phyloP scores from a whole-genome alignment of 331 rosid genomes.

The Malus hybrid region DNA sequence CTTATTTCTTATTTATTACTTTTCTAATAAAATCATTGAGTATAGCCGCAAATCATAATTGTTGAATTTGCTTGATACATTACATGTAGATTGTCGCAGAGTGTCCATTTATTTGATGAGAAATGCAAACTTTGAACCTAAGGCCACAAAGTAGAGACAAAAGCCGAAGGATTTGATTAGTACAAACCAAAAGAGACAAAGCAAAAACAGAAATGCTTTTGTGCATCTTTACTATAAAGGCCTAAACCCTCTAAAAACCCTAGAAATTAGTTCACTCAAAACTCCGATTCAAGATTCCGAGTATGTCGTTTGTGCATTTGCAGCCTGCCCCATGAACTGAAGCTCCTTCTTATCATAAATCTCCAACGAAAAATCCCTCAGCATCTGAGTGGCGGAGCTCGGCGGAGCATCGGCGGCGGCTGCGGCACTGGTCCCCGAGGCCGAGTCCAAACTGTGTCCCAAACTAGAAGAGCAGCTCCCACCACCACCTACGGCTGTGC shows the following conservation, averaged over 20 bases:
- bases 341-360: slow-evolving; percentile 66
- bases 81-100: too few species aligned
- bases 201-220: too few species aligned
- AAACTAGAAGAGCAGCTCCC: slow-evolving; percentile 27
- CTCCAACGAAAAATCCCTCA: slow-evolving; percentile 67
- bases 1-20: too few species aligned
- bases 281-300: slow-evolving; percentile 26
- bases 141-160: too few species aligned
- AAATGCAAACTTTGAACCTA: too few species aligned
- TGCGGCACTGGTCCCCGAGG: slow-evolving; percentile 9
- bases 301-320: slow-evolving; percentile 28
- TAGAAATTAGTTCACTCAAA: neutral
- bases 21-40: too few species aligned
- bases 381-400: slow-evolving; percentile 35
- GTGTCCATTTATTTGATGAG: too few species aligned
- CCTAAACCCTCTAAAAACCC: neutral
- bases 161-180: too few species aligned
- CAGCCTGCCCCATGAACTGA: slow-evolving; percentile 49
- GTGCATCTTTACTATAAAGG: too few species aligned
- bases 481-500: slow-evolving; percentile 2
- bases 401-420: slow-evolving; percentile 3
- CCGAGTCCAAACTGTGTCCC: slow-evolving; percentile 25
- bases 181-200: too few species aligned
- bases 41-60: too few species aligned
- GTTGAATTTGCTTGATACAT: too few species aligned